Percentiles rank a stretch among this genome's conserved stretches.
phyloP scores from a whole-genome alignment of 257 asterid genomes.

The Handroanthus guayacan region DNA sequence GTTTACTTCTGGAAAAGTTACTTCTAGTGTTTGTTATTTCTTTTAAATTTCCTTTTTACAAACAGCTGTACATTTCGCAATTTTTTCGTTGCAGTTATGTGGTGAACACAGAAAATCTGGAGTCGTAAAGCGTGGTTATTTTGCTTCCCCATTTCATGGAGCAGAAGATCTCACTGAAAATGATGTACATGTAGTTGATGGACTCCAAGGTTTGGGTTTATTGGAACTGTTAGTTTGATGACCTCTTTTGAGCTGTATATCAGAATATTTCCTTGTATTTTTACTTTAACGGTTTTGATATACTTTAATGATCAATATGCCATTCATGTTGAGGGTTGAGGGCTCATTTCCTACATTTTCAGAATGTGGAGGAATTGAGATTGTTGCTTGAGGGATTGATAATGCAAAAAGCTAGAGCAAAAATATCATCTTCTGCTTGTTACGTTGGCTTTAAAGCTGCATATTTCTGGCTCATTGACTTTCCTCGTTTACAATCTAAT shows the following conservation, averaged over 20 bases:
- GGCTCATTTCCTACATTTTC: constrained; percentile 6
- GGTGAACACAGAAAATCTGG: constrained; percentile 94
- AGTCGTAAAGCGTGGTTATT: constrained; percentile 74
- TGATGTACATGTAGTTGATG: constrained; percentile 48
- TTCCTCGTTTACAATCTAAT: constrained; percentile 10
- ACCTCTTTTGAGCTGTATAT: not conserved
- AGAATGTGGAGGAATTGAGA: constrained; percentile 9
- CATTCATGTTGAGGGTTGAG: constrained; percentile 13
- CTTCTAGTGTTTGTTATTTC: not conserved
- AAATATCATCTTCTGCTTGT: constrained; percentile 17
- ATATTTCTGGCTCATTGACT: not conserved
- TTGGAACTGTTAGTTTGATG: constrained; percentile 21
- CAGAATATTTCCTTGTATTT: constrained; percentile 5
- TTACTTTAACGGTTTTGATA: not conserved
- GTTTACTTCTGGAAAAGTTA: constrained; percentile 4
- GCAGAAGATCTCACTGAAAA: constrained; percentile 45
- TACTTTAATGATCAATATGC: not conserved
- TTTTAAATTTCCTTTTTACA: constrained; percentile 9
- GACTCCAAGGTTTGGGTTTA: constrained; percentile 57
- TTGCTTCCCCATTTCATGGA: constrained; percentile 64
- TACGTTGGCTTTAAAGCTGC: constrained; percentile 3
- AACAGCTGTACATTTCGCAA: constrained; percentile 20
- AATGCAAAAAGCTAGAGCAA: not conserved
- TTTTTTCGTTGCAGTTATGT: constrained; percentile 60
- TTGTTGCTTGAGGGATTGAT: constrained; percentile 23